A percentile compares a stretch with the other conserved stretches of the same genome.
phyloP scores from a whole-genome alignment of 129 eudicot species.

The Deinandra increscens region DNA sequence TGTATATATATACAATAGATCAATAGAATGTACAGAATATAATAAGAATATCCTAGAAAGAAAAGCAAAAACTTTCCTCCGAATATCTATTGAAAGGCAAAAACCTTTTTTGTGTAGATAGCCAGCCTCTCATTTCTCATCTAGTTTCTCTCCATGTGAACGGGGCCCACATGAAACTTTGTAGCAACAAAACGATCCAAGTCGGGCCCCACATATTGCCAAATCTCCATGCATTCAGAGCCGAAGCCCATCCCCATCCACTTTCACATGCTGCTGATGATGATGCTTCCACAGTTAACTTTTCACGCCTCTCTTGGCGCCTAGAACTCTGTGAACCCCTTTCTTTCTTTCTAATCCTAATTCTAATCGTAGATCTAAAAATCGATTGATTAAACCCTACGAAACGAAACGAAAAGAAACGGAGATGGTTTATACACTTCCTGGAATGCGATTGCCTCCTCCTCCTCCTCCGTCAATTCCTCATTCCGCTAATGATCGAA shows the following conservation, averaged over 20 bases:
- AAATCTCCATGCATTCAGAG: slow-evolving; percentile 32
- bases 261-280: slow-evolving; percentile 24
- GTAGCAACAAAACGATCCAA: slow-evolving; percentile 10
- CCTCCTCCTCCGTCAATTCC: slow-evolving; percentile 46
- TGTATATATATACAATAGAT: too few species aligned
- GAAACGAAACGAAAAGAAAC: not conserved
- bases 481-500: slow-evolving; percentile 35
- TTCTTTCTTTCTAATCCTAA: too few species aligned
- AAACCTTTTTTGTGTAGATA: slow-evolving; percentile 17
- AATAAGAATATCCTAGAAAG: not conserved
- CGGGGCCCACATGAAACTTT: slow-evolving; percentile 15
- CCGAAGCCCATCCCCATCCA: too few species aligned
- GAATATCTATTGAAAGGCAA: slow-evolving; percentile 18
- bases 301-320: slow-evolving; percentile 50
- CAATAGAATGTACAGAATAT: too few species aligned
- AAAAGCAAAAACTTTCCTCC: slow-evolving; percentile 18
- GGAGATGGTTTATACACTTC: slow-evolving; percentile 59
- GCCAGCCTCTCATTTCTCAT: slow-evolving; percentile 37
- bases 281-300: slow-evolving; percentile 18
- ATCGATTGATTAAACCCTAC: not conserved
- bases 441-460: slow-evolving; percentile 62
- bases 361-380: slow-evolving; percentile 20
- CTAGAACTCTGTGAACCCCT: slow-evolving; percentile 35
- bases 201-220: slow-evolving; percentile 12
- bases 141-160: slow-evolving; percentile 21